Conservation (phyloP, 768 basidiomycete species). For the Phanerochaete carnosa region DNA sequence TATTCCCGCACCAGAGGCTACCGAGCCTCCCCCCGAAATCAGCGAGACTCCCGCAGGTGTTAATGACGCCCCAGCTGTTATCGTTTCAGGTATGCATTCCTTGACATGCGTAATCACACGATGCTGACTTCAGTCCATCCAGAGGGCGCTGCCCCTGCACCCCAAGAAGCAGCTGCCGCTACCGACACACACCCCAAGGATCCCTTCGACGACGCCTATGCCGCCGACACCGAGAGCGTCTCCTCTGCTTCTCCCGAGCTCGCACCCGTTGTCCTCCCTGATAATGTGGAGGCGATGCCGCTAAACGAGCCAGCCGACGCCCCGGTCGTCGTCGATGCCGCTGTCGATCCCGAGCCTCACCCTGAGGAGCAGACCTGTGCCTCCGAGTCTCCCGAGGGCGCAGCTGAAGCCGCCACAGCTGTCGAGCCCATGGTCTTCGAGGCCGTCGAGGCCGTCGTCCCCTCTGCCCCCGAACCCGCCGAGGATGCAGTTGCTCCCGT, state of each 20-base stretch:
- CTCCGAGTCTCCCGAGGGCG: background rate
- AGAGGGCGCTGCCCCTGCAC: background rate
- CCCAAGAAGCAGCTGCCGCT: background rate
- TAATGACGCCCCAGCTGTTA: background rate
- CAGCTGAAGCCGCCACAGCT: background rate
- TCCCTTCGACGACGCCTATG: constrained; percentile 4
- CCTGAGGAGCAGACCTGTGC: background rate
- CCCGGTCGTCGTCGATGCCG: background rate
- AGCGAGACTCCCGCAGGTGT: background rate
- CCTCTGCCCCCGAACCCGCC: background rate
- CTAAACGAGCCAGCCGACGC: background rate
- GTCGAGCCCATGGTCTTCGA: no score
- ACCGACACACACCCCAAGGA: background rate
- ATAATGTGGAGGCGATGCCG: background rate
- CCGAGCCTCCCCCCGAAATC: background rate
- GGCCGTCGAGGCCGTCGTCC: background rate
- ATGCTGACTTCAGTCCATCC: background rate
- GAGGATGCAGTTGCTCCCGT: background rate
- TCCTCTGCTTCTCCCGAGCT: background rate
- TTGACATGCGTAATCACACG: background rate
- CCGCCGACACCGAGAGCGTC: background rate
- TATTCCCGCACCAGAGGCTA: background rate
- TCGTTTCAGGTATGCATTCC: background rate
- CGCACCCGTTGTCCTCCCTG: background rate
- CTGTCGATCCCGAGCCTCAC: background rate